Evolutionary conservation across 495 filamentous ascomycete genomes (phyloP), one percentile per base, ranked within the genome.

Genomic region (Xylaria nigripes): DNA sequence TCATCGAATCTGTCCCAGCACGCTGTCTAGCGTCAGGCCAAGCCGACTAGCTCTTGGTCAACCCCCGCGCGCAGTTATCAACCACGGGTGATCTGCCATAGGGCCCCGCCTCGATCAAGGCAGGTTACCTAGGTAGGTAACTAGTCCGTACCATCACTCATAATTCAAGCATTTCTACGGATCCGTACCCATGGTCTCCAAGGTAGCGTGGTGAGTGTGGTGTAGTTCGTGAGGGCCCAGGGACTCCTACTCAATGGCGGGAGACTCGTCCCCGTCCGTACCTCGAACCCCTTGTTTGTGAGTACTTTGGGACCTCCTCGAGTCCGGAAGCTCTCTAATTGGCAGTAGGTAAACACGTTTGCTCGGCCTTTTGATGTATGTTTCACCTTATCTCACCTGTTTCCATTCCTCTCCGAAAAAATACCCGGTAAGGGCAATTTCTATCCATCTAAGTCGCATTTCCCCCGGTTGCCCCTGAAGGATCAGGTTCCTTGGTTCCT

Each of bases 61-160:
- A 32, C 41, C 40, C 29, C 52, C 45, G 32, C 36, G 27, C 45
- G 4, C 52, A 54, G 36, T 29, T 21, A 32, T 48, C 51, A 55
- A 23, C 52, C 52, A 43, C 32, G 52, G 52, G 32, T 48, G 45
- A 55, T 55, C 45, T 43, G 27, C 52, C 52, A 55, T 44, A 41
- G 44, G n/a, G 51, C 16, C 51, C 52, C 52, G 45, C 52, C 45
- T 44, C 45, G 51, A 55, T 32, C 45, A 55, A 29, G 48, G 52
- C 52, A 54, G 8, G 4, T 29, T 9, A 29, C 4, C 51, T 29
- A 29, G 27, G 9, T 29, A 29, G 27, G 9, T 29, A 29, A 4
- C 27, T 29, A 29, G n/a, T n/a, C n/a, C n/a, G n/a, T n/a, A n/a
- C n/a, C n/a, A n/a, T n/a, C 10, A 36, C 32, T 36, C 32, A 13